A percentile compares a stretch with the other conserved stretches of the same genome.
These are phyloP conservation scores for Mortierella sp. DNA, from an alignment of 371 early-diverging fungal genomes.

Conservation along the genomic window DNA sequence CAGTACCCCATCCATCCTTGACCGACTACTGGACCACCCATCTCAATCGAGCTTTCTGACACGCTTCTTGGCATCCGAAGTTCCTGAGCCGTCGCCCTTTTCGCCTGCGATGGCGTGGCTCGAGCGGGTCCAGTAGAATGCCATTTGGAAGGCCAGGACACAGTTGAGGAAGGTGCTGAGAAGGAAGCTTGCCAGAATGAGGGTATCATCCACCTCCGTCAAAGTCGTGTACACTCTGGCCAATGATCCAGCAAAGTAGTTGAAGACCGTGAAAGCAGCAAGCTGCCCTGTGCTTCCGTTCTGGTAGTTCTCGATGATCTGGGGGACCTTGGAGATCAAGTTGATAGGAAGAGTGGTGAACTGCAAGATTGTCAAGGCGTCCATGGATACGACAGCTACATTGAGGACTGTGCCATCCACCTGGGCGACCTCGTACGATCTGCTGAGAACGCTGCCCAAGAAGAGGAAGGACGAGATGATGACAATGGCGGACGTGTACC, in stretches of 20 bases:
- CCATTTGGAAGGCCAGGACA: slow-evolving; percentile 83
- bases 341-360: slow-evolving; percentile 84
- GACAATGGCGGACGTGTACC: slow-evolving; percentile 43
- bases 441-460: slow-evolving; percentile 39
- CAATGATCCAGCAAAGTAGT: slow-evolving; percentile 84
- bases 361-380: slow-evolving; percentile 72
- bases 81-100: slow-evolving; percentile 14
- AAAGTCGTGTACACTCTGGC: slow-evolving; percentile 94
- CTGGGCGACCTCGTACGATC: slow-evolving; percentile 18
- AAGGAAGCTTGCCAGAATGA: slow-evolving; percentile 77
- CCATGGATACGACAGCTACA: slow-evolving; percentile 57
- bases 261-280: slow-evolving; percentile 86
- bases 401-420: slow-evolving; percentile 50
- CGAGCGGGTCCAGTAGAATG: slow-evolving; percentile 80
- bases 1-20: slow-evolving; percentile 30
- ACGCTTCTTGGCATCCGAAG: slow-evolving; percentile 49
- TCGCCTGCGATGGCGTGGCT: slow-evolving; percentile 18
- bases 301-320: slow-evolving; percentile 81
- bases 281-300: slow-evolving; percentile 91
- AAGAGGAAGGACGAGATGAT: slow-evolving; percentile 38
- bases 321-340: slow-evolving; percentile 86
- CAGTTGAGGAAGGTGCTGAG: slow-evolving; percentile 81
- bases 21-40: slow-evolving; percentile 54
- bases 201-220: slow-evolving; percentile 84
- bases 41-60: slow-evolving; percentile 55